phyloP scores from a whole-genome alignment of 768 basidiomycete genomes.

The Arthromyces matolae region DNA sequence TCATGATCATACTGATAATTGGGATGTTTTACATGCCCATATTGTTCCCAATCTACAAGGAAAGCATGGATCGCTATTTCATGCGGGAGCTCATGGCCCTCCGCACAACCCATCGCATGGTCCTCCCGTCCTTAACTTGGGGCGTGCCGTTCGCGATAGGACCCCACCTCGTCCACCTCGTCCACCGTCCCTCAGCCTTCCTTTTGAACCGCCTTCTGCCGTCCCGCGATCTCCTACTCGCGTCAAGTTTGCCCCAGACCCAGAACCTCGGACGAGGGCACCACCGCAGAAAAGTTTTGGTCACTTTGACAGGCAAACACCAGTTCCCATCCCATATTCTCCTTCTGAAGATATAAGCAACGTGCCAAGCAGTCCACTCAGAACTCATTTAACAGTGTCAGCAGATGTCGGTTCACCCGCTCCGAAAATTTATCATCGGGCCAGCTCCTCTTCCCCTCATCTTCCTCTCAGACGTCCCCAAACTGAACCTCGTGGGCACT shows the following conservation, averaged over 20 bases:
- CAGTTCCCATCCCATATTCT: too few relatives aligned
- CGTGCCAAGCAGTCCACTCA: background rate
- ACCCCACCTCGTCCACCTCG: slow-evolving; percentile 24
- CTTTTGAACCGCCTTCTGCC: slow-evolving; percentile 8
- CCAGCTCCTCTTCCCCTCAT: slow-evolving; percentile 23
- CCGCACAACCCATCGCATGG: slow-evolving; percentile 21
- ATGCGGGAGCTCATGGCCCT: slow-evolving; percentile 17
- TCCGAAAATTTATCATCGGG: slow-evolving; percentile 18
- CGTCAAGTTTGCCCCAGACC: slow-evolving; percentile 19
- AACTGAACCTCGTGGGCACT: slow-evolving; percentile 12
- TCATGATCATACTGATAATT: slow-evolving; percentile 4
- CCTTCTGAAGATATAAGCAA: background rate
- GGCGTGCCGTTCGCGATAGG: background rate
- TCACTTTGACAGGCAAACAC: slow-evolving; percentile 1
- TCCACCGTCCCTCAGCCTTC: slow-evolving; percentile 27
- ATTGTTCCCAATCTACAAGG: slow-evolving; percentile 5
- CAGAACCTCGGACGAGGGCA: slow-evolving; percentile 7
- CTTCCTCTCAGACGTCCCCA: slow-evolving; percentile 17
- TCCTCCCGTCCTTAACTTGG: slow-evolving; percentile 16
- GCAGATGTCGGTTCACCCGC: slow-evolving; percentile 14
- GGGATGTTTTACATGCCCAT: background rate
- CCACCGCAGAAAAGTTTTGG: slow-evolving; percentile 4
- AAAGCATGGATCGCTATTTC: slow-evolving; percentile 14
- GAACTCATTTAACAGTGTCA: too few relatives aligned
- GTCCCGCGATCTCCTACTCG: slow-evolving; percentile 16